A percentile compares a stretch with the other conserved stretches of the same genome.
These are phyloP conservation scores for Fusarium bactridioides DNA, from an alignment of 2,329 filamentous ascomycete genomes.

Conservation along the genomic window DNA sequence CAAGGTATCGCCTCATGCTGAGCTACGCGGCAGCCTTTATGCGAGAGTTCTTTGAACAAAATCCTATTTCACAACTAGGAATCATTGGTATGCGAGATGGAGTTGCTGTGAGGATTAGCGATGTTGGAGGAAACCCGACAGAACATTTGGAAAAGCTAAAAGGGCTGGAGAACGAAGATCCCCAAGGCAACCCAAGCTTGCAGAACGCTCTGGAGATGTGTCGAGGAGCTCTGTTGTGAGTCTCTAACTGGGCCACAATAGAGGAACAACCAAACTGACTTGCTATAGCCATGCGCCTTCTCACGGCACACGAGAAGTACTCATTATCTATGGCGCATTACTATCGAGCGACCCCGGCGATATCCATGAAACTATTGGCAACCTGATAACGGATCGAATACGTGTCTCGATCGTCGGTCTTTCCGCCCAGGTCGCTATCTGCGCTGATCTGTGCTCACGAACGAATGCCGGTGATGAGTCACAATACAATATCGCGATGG, in stretches of 20 bases:
- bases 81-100: conserved; percentile 95
- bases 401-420: conserved; percentile 90
- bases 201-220: conserved; percentile 98
- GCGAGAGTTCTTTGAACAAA: conserved; percentile 96
- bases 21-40: conserved; percentile 89
- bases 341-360: conserved; percentile 92
- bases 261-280: not conserved
- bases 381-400: conserved; percentile 82
- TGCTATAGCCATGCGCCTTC: conserved; percentile 78
- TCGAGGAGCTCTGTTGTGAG: conserved; percentile 83
- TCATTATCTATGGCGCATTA: conserved; percentile 90
- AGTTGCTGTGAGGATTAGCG: conserved; percentile 82
- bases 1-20: conserved; percentile 81
- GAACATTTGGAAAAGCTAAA: conserved; percentile 84
- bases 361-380: conserved; percentile 87
- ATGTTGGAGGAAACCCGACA: conserved; percentile 89
- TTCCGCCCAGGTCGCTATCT: conserved; percentile 90
- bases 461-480: conserved; percentile 84
- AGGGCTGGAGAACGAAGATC: conserved; percentile 69
- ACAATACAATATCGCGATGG: conserved; percentile 83
- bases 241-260: not conserved
- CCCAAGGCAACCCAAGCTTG: conserved; percentile 79
- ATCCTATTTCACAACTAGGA: conserved; percentile 94
- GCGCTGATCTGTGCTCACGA: conserved; percentile 83
- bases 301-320: conserved; percentile 91